phyloP scores from a whole-genome alignment of 2,329 filamentous ascomycete species.

The Cercospora sesami region DNA sequence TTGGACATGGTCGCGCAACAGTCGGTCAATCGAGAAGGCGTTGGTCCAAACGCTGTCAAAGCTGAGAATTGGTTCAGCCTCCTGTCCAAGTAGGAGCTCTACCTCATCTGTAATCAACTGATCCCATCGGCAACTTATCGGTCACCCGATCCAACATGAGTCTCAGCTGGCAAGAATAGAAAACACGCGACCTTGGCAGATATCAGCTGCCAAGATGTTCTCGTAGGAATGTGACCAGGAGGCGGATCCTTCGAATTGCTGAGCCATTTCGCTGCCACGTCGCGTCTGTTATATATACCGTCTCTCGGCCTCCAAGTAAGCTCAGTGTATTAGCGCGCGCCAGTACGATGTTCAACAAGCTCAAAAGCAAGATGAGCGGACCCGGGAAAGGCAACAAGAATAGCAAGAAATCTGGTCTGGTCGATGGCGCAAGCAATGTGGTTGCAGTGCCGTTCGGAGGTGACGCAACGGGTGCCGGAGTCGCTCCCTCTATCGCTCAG shows the following conservation, averaged over 20 bases:
- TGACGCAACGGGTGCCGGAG: not conserved
- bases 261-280: not conserved
- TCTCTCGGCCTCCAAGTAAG: not conserved
- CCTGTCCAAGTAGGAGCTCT: not conserved
- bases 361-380: not conserved
- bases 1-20: not conserved
- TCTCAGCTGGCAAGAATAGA: not conserved
- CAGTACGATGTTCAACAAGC: not conserved
- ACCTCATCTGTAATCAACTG: not conserved
- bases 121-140: not conserved
- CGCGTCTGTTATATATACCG: not conserved
- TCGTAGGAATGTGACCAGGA: not conserved
- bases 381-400: not conserved
- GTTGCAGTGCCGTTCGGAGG: not conserved
- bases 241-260: not conserved
- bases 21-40: not conserved
- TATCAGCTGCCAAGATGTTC: not conserved
- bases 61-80: not conserved
- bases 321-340: not conserved
- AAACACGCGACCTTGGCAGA: not conserved
- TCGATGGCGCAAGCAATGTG: not conserved
- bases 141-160: not conserved
- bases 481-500: not conserved
- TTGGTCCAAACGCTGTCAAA: not conserved
- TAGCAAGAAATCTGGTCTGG: not conserved